Conservation (phyloP, 2,329 filamentous ascomycete species). For the Phialophora expanda region DNA sequence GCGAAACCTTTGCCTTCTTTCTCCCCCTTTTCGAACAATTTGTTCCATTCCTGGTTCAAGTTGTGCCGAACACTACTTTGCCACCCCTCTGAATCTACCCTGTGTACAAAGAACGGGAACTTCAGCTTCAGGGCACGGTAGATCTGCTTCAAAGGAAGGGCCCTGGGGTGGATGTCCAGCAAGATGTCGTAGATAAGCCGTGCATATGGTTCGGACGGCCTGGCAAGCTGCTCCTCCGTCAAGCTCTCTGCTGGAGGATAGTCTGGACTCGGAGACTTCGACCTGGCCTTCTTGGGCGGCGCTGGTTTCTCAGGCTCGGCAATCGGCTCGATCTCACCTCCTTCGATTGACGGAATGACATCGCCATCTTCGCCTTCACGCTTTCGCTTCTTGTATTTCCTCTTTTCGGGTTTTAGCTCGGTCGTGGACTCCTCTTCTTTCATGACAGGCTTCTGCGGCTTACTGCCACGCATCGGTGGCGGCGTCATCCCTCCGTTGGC, state of each 20-base stretch:
- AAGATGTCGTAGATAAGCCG: constrained; percentile 68
- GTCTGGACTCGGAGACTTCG: constrained; percentile 65
- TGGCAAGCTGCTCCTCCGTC: constrained; percentile 66
- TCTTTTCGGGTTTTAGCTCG: constrained; percentile 51
- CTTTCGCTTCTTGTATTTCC: constrained; percentile 57
- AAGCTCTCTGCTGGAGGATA: constrained; percentile 64
- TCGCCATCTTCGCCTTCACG: constrained; percentile 52
- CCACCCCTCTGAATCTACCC: constrained; percentile 68
- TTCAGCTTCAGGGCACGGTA: constrained; percentile 68
- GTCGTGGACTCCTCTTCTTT: constrained; percentile 44
- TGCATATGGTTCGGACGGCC: constrained; percentile 67
- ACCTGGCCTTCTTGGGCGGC: constrained; percentile 48
- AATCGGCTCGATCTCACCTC: constrained; percentile 31
- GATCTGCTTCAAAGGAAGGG: constrained; percentile 69
- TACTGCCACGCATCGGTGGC: constrained; percentile 46
- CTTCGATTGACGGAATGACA: constrained; percentile 51
- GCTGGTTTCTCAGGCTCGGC: constrained; percentile 34
- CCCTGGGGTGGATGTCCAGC: constrained; percentile 55
- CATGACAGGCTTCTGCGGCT: constrained; percentile 39
- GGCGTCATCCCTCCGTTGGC: constrained; percentile 55
- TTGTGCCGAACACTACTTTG: constrained; percentile 71
- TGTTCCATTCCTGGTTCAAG: constrained; percentile 60
- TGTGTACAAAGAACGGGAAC: constrained; percentile 66
- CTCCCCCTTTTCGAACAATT: constrained; percentile 64
- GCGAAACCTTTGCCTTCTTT: constrained; percentile 67